Evolutionary conservation across 1,284 basidiomycete genomes (phyloP).

Genomic region (Mrakiaceae sp.): DNA sequence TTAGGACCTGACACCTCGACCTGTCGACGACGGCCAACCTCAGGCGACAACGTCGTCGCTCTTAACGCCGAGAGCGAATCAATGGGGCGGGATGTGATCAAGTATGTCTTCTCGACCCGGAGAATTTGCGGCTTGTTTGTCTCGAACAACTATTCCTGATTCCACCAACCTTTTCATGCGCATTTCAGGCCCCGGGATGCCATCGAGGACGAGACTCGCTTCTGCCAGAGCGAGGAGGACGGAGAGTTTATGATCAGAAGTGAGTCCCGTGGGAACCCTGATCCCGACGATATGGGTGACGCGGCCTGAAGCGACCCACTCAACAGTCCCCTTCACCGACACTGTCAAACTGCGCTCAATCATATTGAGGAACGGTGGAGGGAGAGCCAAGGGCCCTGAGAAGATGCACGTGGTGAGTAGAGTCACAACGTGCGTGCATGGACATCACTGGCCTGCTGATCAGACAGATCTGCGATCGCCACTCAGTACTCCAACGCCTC

Average conservation of each 20-base stretch:
- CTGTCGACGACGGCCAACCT: background rate
- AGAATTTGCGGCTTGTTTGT: background rate
- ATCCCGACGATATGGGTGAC: background rate
- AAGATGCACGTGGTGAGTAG: slow-evolving; percentile 13
- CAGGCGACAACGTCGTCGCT: slow-evolving; percentile 14
- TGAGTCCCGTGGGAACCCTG: background rate
- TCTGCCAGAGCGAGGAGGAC: slow-evolving; percentile 16
- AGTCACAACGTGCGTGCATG: no score
- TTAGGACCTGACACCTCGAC: background rate
- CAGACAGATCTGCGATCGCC: background rate
- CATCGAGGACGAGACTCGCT: slow-evolving; percentile 9
- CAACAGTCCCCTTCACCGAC: slow-evolving; percentile 11
- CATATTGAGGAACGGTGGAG: slow-evolving; percentile 1
- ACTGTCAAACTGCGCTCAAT: slow-evolving; percentile 15
- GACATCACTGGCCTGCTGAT: background rate
- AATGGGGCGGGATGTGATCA: slow-evolving; percentile 15
- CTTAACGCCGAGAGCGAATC: slow-evolving; percentile 12
- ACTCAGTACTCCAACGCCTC: slow-evolving; percentile 15
- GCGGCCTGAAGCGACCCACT: background rate
- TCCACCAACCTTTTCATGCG: background rate
- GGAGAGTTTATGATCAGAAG: slow-evolving; percentile 15
- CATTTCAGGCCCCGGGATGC: slow-evolving; percentile 8
- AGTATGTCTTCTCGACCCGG: background rate
- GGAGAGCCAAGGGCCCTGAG: background rate
- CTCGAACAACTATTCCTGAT: background rate